These are phyloP conservation scores for Zalaria obscura DNA, from an alignment of 2,329 filamentous ascomycete genomes.

Conservation along the genomic window DNA sequence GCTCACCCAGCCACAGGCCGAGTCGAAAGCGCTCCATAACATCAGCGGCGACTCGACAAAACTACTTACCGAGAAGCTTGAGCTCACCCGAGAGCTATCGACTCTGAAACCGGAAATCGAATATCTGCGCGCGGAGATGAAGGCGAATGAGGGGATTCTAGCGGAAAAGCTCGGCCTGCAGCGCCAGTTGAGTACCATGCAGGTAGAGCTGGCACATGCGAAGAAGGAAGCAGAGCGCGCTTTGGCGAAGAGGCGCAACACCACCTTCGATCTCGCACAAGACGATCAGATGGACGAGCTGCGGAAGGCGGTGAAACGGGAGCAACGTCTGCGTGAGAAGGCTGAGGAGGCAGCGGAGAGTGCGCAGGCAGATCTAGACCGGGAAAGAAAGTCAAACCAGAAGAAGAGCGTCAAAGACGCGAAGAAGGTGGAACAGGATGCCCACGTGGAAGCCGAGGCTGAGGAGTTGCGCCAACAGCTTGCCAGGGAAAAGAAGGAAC, in stretches of 20 bases:
- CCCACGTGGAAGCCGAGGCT: constrained; percentile 24
- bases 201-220: constrained; percentile 73
- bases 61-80: constrained; percentile 50
- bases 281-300: constrained; percentile 27
- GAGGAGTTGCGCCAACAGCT: constrained; percentile 37
- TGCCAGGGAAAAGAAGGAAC: constrained; percentile 35
- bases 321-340: constrained; percentile 30
- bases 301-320: constrained; percentile 30
- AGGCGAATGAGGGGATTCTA: constrained; percentile 51
- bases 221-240: constrained; percentile 53
- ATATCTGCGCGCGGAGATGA: constrained; percentile 43
- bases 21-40: constrained; percentile 54
- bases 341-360: constrained; percentile 21
- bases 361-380: constrained; percentile 18
- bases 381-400: constrained; percentile 15
- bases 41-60: constrained; percentile 57
- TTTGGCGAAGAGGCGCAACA: constrained; percentile 34
- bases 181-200: constrained; percentile 59
- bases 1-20: constrained; percentile 36
- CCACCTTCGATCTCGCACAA: constrained; percentile 31
- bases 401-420: constrained; percentile 19
- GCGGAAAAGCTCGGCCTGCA: constrained; percentile 70
- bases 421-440: constrained; percentile 27
- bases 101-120: constrained; percentile 47
- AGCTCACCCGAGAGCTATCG: constrained; percentile 45